A percentile compares a stretch with the other conserved stretches of the same genome.
phyloP scores from a whole-genome alignment of 768 basidiomycete genomes.

The Amanita rubescens region DNA sequence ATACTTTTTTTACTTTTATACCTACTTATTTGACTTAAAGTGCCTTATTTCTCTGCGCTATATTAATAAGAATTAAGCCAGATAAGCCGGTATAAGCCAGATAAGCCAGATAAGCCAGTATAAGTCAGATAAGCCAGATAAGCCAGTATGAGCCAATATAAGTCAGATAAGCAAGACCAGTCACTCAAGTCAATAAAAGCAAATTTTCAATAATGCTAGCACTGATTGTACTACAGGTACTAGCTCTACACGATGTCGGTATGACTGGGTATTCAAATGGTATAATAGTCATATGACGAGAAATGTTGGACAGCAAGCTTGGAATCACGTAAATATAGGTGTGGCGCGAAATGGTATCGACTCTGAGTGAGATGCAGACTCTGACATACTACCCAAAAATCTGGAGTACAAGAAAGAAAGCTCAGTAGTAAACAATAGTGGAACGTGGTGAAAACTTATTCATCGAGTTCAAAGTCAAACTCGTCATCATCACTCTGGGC shows the following conservation, averaged over 20 bases:
- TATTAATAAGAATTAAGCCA: background rate
- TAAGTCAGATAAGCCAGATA: background rate
- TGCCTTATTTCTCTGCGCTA: too few species aligned
- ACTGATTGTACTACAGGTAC: background rate
- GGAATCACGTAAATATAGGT: background rate
- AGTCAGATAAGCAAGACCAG: background rate
- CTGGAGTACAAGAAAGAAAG: background rate
- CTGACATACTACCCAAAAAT: background rate
- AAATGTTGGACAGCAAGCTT: background rate
- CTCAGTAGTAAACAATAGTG: background rate
- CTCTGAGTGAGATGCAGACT: background rate
- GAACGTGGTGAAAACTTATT: background rate
- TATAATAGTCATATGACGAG: conserved; percentile 1
- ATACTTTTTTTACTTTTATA: background rate
- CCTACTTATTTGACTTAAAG: too few species aligned
- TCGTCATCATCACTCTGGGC: background rate
- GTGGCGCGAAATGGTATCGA: background rate
- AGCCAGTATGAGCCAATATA: too few species aligned
- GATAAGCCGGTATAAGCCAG: too few species aligned
- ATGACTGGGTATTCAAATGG: conserved; percentile 1
- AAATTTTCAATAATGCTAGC: background rate
- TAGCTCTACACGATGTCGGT: background rate
- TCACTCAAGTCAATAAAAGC: background rate
- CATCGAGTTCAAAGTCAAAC: background rate
- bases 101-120: background rate